Evolutionary conservation across 2,329 filamentous ascomycete genomes (phyloP).

Genomic region (Ophiostoma tasmaniense): DNA sequence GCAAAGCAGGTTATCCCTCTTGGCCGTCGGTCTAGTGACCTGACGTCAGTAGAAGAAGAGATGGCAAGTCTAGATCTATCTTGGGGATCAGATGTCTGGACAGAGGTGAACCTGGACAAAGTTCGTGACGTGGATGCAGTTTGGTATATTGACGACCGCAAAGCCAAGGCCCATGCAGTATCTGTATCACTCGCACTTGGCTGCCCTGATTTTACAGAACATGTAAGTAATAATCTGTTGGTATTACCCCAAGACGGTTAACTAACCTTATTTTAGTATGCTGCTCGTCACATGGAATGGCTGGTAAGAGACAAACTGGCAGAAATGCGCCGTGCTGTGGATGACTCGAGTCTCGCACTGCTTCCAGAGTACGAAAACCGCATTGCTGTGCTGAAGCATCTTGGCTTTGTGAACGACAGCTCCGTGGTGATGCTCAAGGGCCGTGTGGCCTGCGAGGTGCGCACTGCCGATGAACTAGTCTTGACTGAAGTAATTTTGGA

Average conservation of each 20-base stretch:
- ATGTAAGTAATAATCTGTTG: constrained; percentile 49
- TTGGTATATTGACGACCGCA: constrained; percentile 66
- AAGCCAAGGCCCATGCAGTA: constrained; percentile 51
- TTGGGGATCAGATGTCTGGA: constrained; percentile 69
- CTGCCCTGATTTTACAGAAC: constrained; percentile 77
- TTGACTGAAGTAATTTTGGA: constrained; percentile 93
- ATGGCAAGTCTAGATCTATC: constrained; percentile 60
- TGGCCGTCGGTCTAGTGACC: neutral
- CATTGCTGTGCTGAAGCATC: constrained; percentile 80
- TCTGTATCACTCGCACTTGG: constrained; percentile 55
- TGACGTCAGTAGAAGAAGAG: constrained; percentile 40
- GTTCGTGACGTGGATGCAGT: constrained; percentile 77
- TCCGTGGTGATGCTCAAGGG: constrained; percentile 90
- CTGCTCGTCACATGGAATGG: constrained; percentile 96
- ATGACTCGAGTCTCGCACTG: constrained; percentile 91
- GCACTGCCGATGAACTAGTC: constrained; percentile 92
- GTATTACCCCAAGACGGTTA: neutral
- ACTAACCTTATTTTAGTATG: constrained; percentile 26
- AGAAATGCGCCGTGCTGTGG: constrained; percentile 78
- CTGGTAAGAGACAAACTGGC: constrained; percentile 89
- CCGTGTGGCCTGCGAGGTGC: constrained; percentile 96
- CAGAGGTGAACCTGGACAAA: constrained; percentile 73
- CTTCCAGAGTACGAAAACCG: constrained; percentile 95
- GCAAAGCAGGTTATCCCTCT: constrained; percentile 51
- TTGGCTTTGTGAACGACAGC: constrained; percentile 82